Conservation (phyloP, 495 filamentous ascomycete species). For the Recurvomyces mirabilis region DNA sequence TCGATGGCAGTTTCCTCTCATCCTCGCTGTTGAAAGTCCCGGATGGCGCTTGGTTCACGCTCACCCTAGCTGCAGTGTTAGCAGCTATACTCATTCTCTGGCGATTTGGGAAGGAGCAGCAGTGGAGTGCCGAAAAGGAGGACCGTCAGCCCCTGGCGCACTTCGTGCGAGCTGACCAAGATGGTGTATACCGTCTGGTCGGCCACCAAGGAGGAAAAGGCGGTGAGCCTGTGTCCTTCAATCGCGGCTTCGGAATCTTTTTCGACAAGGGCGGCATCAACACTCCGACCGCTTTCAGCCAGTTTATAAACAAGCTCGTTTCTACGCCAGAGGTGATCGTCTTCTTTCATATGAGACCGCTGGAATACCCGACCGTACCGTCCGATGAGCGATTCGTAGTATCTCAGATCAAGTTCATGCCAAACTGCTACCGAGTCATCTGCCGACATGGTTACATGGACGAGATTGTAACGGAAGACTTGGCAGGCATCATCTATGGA, state of each 20-base stretch:
- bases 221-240: constrained; percentile 16
- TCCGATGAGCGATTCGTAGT: constrained; percentile 40
- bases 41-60: constrained; percentile 61
- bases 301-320: constrained; percentile 25
- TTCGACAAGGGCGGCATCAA: constrained; percentile 26
- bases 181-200: constrained; percentile 16
- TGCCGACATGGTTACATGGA: constrained; percentile 59
- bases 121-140: constrained; percentile 54
- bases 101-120: constrained; percentile 61
- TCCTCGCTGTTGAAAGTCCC: constrained; percentile 58
- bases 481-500: constrained; percentile 46
- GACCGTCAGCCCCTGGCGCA: constrained; percentile 40
- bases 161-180: constrained; percentile 12
- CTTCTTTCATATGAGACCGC: constrained; percentile 26
- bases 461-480: constrained; percentile 47
- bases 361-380: constrained; percentile 23
- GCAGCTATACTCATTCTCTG: constrained; percentile 51
- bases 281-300: constrained; percentile 23
- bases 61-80: constrained; percentile 48
- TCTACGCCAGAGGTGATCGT: constrained; percentile 20
- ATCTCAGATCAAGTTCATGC: constrained; percentile 33
- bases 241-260: constrained; percentile 24
- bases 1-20: constrained; percentile 55
- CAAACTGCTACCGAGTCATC: constrained; percentile 52
- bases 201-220: constrained; percentile 10